phyloP scores from a whole-genome alignment of 2,329 filamentous ascomycete genomes.

The Colletotrichum cereale region DNA sequence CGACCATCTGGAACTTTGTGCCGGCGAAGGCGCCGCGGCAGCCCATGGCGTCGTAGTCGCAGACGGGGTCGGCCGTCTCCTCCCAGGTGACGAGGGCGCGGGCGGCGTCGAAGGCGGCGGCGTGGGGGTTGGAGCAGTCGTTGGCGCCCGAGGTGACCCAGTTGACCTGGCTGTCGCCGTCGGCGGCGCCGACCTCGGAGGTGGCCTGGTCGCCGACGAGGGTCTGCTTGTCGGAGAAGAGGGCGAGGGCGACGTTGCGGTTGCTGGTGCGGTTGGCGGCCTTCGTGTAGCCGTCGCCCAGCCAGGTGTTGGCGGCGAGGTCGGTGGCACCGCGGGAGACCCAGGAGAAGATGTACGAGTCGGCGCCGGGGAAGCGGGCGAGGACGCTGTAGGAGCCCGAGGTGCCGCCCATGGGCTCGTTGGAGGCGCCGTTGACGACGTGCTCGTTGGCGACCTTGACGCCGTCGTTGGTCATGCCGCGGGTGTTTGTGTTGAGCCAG shows the following conservation, averaged over 20 bases:
- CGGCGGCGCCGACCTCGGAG: slow-evolving; percentile 63
- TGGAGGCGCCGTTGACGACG: slow-evolving; percentile 68
- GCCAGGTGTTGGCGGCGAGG: slow-evolving; percentile 67
- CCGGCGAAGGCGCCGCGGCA: slow-evolving; percentile 70
- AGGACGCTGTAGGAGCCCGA: slow-evolving; percentile 71
- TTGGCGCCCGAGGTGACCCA: slow-evolving; percentile 66
- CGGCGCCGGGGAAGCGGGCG: slow-evolving; percentile 63
- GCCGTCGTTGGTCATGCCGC: slow-evolving; percentile 65
- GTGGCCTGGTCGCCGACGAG: slow-evolving; percentile 65
- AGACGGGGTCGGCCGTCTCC: slow-evolving; percentile 67
- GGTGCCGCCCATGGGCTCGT: slow-evolving; percentile 73
- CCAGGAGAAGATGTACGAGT: slow-evolving; percentile 72
- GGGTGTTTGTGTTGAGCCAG: slow-evolving; percentile 72
- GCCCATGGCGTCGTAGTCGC: slow-evolving; percentile 69
- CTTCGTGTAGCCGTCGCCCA: slow-evolving; percentile 67
- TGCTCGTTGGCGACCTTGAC: slow-evolving; percentile 74
- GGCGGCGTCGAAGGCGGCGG: slow-evolving; percentile 64
- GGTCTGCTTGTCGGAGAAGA: slow-evolving; percentile 70
- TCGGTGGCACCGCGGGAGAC: slow-evolving; percentile 70
- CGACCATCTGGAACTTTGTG: slow-evolving; percentile 70
- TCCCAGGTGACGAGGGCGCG: slow-evolving; percentile 72
- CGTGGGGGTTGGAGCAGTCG: slow-evolving; percentile 71
- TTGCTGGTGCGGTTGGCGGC: slow-evolving; percentile 65
- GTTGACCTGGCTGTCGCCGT: slow-evolving; percentile 70
- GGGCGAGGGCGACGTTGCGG: slow-evolving; percentile 70